These are phyloP conservation scores for Xylaria sp. DNA, from an alignment of 2,329 filamentous ascomycete species.

Conservation along the genomic window DNA sequence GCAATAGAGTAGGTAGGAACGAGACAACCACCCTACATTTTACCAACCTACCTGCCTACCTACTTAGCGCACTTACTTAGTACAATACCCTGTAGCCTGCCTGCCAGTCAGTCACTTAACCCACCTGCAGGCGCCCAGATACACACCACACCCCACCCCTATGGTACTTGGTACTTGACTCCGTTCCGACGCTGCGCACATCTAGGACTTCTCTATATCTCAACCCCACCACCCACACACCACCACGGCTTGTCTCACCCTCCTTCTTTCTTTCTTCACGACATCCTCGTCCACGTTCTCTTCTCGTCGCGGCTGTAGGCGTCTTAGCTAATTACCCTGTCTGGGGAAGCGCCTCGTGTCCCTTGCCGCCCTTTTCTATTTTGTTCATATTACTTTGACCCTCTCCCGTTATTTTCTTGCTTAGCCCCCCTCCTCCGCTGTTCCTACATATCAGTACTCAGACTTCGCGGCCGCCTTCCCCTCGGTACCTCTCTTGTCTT, in stretches of 20 bases:
- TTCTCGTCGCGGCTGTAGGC: slow-evolving; percentile 65
- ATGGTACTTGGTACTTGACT: neutral
- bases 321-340: slow-evolving; percentile 63
- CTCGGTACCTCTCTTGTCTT: slow-evolving; percentile 28
- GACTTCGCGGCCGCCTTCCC: slow-evolving; percentile 36
- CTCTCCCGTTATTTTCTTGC: slow-evolving; percentile 30
- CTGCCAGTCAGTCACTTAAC: neutral
- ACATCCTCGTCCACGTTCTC: slow-evolving; percentile 62
- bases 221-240: slow-evolving; percentile 56
- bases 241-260: slow-evolving; percentile 48
- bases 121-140: too few species aligned
- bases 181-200: neutral
- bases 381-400: slow-evolving; percentile 48
- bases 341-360: slow-evolving; percentile 60
- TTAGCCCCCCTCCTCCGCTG: slow-evolving; percentile 35
- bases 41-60: neutral
- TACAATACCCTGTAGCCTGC: too few species aligned
- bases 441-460: slow-evolving; percentile 43
- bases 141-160: too few species aligned
- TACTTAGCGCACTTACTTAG: neutral
- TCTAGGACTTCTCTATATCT: slow-evolving; percentile 49
- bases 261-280: slow-evolving; percentile 58
- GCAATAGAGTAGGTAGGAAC: too few species aligned
- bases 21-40: neutral
- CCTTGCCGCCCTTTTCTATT: slow-evolving; percentile 52